These are phyloP conservation scores for Mycena crocata DNA, from an alignment of 768 basidiomycete genomes.

Conservation along the genomic window DNA sequence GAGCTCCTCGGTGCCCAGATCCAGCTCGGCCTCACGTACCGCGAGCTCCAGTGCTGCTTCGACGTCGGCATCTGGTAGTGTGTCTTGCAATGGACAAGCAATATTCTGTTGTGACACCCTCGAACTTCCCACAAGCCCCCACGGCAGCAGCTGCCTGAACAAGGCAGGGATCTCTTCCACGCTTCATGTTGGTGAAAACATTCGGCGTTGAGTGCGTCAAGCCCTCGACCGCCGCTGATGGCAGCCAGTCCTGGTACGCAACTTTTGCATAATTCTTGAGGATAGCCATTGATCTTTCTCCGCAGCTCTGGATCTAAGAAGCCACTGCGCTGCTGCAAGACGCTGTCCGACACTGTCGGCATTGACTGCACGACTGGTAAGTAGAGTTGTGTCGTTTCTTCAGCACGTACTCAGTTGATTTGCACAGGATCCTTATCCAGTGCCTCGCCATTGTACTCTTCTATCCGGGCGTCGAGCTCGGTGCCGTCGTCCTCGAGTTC, in stretches of 20 bases:
- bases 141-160: slow-evolving; percentile 3
- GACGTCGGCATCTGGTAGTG: slow-evolving; percentile 1
- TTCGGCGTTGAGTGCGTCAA: slow-evolving; percentile 6
- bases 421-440: slow-evolving; percentile 6
- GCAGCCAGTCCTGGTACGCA: slow-evolving; percentile 15
- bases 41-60: slow-evolving; percentile 13
- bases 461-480: slow-evolving; percentile 1
- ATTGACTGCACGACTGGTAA: slow-evolving; percentile 15
- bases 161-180: slow-evolving; percentile 9
- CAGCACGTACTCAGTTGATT: background rate
- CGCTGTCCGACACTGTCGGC: slow-evolving; percentile 2
- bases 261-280: background rate
- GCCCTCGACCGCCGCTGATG: background rate
- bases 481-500: background rate
- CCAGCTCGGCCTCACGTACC: slow-evolving; percentile 4
- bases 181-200: slow-evolving; percentile 1
- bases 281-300: background rate
- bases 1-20: background rate
- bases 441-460: background rate
- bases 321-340: slow-evolving; percentile 18
- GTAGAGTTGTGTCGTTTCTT: too few species aligned
- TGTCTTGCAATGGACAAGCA: background rate
- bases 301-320: slow-evolving; percentile 12
- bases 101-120: slow-evolving; percentile 15
- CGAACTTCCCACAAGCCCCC: background rate